Percentiles rank a stretch among this genome's conserved stretches.
These are phyloP conservation scores for Peniophora sp. DNA, from an alignment of 1,284 basidiomycete genomes.

Conservation along the genomic window DNA sequence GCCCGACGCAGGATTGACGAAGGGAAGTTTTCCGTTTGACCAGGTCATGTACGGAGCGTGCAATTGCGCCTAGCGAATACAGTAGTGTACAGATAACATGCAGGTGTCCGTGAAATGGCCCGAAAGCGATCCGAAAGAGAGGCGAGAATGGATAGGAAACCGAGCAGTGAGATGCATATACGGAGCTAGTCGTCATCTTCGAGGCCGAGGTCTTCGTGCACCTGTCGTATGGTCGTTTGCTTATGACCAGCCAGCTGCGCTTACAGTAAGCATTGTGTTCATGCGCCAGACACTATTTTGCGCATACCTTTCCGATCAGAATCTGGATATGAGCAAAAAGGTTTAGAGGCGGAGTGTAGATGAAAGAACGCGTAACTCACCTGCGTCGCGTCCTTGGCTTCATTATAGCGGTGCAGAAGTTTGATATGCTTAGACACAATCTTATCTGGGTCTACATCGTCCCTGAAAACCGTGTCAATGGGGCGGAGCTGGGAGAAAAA, in stretches of 20 bases:
- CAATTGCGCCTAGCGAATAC: no score
- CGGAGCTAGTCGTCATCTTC: conserved; percentile 28
- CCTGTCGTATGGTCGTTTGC: conserved; percentile 57
- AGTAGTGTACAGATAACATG: no score
- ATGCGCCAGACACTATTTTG: conserved; percentile 8
- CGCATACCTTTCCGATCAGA: conserved; percentile 44
- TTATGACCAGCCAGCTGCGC: conserved; percentile 55
- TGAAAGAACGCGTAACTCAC: conserved; percentile 25
- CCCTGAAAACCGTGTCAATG: conserved; percentile 21
- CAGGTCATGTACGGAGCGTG: no score
- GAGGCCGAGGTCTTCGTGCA: conserved; percentile 66
- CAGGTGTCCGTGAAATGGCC: no score
- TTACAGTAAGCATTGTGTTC: conserved; percentile 1
- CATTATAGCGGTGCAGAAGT: conserved; percentile 68
- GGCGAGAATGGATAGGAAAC: no score
- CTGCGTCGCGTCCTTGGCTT: conserved; percentile 76
- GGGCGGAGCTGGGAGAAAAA: background rate
- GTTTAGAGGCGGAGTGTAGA: background rate
- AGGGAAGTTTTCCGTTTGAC: no score
- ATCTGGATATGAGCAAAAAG: conserved; percentile 29
- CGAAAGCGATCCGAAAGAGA: no score
- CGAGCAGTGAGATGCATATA: background rate
- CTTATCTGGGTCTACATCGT: conserved; percentile 47
- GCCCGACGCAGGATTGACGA: no score
- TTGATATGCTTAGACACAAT: conserved; percentile 66